A percentile compares a stretch with the other conserved stretches of the same genome.
These are phyloP conservation scores for Pythium brassicae DNA, from an alignment of 352 stramenopile genomes.

Conservation along the genomic window DNA sequence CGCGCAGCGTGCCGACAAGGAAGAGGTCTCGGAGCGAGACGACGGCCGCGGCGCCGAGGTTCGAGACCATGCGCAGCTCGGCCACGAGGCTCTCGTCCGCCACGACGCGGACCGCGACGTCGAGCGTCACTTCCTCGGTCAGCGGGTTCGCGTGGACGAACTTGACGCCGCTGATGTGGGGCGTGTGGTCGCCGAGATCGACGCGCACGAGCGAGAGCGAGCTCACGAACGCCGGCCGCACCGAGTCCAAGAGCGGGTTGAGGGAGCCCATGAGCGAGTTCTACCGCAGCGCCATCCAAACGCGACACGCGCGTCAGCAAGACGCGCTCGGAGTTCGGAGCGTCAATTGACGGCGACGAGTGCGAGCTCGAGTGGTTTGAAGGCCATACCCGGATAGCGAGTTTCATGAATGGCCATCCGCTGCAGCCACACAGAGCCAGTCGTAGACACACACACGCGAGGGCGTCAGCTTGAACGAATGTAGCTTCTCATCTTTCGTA, in stretches of 20 bases:
- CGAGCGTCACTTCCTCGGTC: constrained; percentile 63
- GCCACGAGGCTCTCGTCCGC: constrained; percentile 56
- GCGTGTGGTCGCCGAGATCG: constrained; percentile 48
- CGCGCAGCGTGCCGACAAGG: constrained; percentile 60
- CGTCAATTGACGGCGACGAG: background rate
- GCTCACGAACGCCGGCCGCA: constrained; percentile 63
- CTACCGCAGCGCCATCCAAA: constrained; percentile 28
- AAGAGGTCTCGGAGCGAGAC: constrained; percentile 64
- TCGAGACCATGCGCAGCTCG: constrained; percentile 64
- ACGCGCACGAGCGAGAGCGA: constrained; percentile 53
- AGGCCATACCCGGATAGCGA: constrained; percentile 51
- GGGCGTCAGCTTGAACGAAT: background rate
- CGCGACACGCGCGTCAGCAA: too few species aligned
- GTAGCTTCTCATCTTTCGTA: too few species aligned
- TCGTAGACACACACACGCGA: background rate
- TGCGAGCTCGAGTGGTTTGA: too few species aligned
- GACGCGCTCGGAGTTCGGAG: too few species aligned
- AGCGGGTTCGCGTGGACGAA: constrained; percentile 51
- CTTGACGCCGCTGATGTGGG: constrained; percentile 69
- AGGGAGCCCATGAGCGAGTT: constrained; percentile 58
- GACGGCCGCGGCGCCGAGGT: constrained; percentile 48
- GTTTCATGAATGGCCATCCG: constrained; percentile 71
- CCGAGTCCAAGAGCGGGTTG: constrained; percentile 57
- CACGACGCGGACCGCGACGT: constrained; percentile 61
- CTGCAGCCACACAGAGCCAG: constrained; percentile 17